Evolutionary conservation across 306 rosid genomes (phyloP).

Genomic region (Cucurbita ficifolia): DNA sequence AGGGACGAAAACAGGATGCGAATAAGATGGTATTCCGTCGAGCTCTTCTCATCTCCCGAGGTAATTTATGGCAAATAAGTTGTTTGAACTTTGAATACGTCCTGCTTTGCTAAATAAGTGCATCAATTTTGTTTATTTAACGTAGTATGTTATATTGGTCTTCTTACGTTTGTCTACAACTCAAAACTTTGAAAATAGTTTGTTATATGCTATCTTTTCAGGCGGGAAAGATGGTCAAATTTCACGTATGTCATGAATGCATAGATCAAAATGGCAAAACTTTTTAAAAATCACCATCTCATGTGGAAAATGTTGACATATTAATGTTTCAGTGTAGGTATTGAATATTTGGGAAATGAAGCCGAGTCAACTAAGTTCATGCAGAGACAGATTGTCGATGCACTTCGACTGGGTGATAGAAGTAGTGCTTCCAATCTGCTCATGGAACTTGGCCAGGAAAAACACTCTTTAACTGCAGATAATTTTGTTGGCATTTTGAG

Average conservation of each 20-base stretch:
- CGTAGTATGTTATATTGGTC: neutral
- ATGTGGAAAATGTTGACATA: neutral
- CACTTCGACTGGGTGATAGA: conserved; percentile 46
- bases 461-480: conserved; percentile 26
- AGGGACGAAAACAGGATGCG: conserved; percentile 13
- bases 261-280: neutral
- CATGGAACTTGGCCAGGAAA: conserved; percentile 31
- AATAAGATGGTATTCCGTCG: conserved; percentile 3
- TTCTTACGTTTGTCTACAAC: neutral
- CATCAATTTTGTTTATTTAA: neutral
- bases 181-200: neutral
- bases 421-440: conserved; percentile 52
- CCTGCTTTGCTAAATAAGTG: neutral
- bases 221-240: neutral
- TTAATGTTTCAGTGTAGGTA: conserved; percentile 19
- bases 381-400: conserved; percentile 44
- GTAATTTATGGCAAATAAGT: conserved; percentile 4
- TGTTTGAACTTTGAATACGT: neutral
- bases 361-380: conserved; percentile 17
- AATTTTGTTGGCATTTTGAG: conserved; percentile 45
- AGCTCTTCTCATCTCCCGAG: conserved; percentile 1
- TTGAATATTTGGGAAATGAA: conserved; percentile 13
- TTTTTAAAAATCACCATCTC: neutral
- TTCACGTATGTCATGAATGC: neutral
- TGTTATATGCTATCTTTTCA: neutral